Percentiles rank a stretch among this genome's conserved stretches.
These are phyloP conservation scores for Citrullus mucosospermus DNA, from an alignment of 306 rosid species.

Conservation along the genomic window DNA sequence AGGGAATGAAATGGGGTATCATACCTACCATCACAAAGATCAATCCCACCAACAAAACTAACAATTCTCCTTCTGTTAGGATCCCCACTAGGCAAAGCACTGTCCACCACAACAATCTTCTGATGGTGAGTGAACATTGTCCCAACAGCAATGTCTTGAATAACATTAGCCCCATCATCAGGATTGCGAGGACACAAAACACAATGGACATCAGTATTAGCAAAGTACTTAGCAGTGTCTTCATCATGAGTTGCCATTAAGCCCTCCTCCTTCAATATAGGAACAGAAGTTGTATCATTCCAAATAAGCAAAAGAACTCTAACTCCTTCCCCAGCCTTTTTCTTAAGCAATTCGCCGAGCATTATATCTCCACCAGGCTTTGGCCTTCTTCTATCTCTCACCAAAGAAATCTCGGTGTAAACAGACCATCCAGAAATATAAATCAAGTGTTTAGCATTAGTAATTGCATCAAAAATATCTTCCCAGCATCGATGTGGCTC, in stretches of 20 bases:
- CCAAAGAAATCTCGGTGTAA: conserved; percentile 24
- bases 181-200: conserved; percentile 43
- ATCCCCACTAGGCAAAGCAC: conserved; percentile 21
- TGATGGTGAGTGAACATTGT: conserved; percentile 47
- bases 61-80: conserved; percentile 26
- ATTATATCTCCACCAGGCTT: conserved; percentile 33
- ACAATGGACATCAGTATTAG: conserved; percentile 22
- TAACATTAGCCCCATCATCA: conserved; percentile 29
- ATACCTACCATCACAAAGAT: conserved; percentile 38
- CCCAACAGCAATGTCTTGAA: conserved; percentile 25
- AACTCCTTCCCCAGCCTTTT: conserved; percentile 38
- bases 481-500: conserved; percentile 45
- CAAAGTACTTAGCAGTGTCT: conserved; percentile 27
- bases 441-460: conserved; percentile 38
- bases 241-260: conserved; percentile 44
- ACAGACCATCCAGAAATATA: conserved; percentile 45
- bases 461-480: conserved; percentile 36
- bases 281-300: conserved; percentile 37
- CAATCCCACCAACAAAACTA: conserved; percentile 42
- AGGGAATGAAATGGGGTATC: conserved; percentile 36
- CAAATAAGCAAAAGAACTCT: conserved; percentile 36
- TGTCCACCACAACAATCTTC: conserved; percentile 37
- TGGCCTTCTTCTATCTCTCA: conserved; percentile 35
- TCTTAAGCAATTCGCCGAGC: conserved; percentile 30
- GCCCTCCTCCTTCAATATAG: conserved; percentile 27